Evolutionary conservation across 2,329 filamentous ascomycete species (phyloP).

Genomic region (Claviceps humidiphila): DNA sequence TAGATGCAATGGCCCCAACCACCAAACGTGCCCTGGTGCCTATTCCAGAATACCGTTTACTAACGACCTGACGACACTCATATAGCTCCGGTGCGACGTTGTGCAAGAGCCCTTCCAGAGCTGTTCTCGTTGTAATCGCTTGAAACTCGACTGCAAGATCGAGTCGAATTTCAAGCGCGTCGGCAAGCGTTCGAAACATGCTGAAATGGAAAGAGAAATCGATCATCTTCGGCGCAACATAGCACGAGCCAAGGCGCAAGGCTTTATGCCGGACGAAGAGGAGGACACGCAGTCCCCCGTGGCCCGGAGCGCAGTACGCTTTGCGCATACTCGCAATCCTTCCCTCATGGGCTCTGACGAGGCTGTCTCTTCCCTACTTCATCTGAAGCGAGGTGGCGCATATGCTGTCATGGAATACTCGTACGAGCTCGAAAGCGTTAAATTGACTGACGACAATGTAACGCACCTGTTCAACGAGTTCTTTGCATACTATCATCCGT

Average conservation of each 20-base stretch:
- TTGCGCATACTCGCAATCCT: constrained; percentile 47
- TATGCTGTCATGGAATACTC: constrained; percentile 47
- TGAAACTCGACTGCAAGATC: constrained; percentile 74
- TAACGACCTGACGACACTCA: background rate
- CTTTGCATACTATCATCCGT: constrained; percentile 64
- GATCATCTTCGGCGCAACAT: constrained; percentile 52
- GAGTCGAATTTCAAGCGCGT: constrained; percentile 79
- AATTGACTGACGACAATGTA: constrained; percentile 50
- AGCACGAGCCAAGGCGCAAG: constrained; percentile 44
- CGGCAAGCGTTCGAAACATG: constrained; percentile 70
- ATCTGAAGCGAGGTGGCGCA: constrained; percentile 51
- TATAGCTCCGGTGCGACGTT: constrained; percentile 69
- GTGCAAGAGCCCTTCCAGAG: constrained; percentile 66
- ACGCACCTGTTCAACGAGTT: constrained; percentile 58
- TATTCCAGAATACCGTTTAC: background rate
- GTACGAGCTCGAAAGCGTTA: constrained; percentile 49
- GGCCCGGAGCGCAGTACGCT: constrained; percentile 35
- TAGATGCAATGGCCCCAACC: background rate
- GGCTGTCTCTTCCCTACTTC: constrained; percentile 51
- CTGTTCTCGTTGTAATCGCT: constrained; percentile 65
- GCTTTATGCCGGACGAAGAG: constrained; percentile 41
- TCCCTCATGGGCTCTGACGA: constrained; percentile 57
- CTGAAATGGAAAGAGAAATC: constrained; percentile 77
- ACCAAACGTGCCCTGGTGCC: background rate
- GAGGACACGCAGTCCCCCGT: constrained; percentile 48